Evolutionary conservation across 2,329 filamentous ascomycete species (phyloP).

Genomic region (Macrophomina pseudophaseolina): DNA sequence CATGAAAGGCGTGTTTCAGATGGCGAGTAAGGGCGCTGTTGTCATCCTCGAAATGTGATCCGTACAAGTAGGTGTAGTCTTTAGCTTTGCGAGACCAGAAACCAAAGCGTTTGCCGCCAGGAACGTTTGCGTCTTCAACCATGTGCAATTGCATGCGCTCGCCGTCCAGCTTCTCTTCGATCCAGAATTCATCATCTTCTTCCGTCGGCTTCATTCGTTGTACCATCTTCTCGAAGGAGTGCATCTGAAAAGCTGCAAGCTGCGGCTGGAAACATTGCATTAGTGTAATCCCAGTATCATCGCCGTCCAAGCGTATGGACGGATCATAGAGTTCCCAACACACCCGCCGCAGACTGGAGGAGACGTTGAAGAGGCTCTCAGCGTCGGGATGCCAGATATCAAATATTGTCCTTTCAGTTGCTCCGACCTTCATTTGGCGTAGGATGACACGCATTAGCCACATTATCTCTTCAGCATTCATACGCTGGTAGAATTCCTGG

Average conservation of each 20-base stretch:
- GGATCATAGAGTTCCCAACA: slow-evolving; percentile 92
- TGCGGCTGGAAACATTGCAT: slow-evolving; percentile 98
- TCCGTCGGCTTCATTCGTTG: slow-evolving; percentile 68
- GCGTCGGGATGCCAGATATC: slow-evolving; percentile 64
- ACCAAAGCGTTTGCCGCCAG: slow-evolving; percentile 74
- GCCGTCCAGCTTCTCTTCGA: slow-evolving; percentile 96
- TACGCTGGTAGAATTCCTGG: slow-evolving; percentile 80
- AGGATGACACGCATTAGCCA: slow-evolving; percentile 96
- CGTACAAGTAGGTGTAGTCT: slow-evolving; percentile 95
- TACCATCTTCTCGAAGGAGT: slow-evolving; percentile 80
- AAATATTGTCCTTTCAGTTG: slow-evolving; percentile 80
- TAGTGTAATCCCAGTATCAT: slow-evolving; percentile 74
- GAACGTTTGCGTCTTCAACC: slow-evolving; percentile 68
- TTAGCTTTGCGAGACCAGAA: slow-evolving; percentile 98
- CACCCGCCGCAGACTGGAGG: slow-evolving; percentile 84
- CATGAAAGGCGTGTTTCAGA: slow-evolving; percentile 75
- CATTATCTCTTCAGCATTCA: slow-evolving; percentile 92
- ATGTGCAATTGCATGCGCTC: slow-evolving; percentile 98
- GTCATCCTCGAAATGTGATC: slow-evolving; percentile 73
- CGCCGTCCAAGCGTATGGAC: slow-evolving; percentile 71
- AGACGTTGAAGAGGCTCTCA: slow-evolving; percentile 76
- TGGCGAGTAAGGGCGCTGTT: slow-evolving; percentile 80
- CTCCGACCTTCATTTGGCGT: slow-evolving; percentile 62
- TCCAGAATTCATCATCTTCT: slow-evolving; percentile 84
- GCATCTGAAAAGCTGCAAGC: slow-evolving; percentile 88